phyloP scores from a whole-genome alignment of 176 grass and related monocot genomes.

The Saccharum officinarum region DNA sequence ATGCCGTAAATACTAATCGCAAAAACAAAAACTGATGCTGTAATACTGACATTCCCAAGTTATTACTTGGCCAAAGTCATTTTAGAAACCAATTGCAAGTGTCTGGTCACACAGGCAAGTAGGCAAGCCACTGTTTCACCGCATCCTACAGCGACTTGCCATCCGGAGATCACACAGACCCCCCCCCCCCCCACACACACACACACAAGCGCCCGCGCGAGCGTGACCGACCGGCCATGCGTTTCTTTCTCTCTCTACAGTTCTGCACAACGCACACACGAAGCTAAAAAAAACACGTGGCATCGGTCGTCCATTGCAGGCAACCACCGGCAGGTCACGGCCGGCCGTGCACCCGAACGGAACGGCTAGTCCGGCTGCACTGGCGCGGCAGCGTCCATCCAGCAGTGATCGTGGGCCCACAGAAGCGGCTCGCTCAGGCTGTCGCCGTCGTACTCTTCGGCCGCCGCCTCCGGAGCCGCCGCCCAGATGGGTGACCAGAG shows the following conservation, averaged over 20 bases:
- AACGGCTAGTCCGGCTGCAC: slow-evolving; percentile 26
- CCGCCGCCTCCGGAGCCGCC: neutral
- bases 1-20: neutral
- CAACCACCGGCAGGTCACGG: slow-evolving; percentile 8
- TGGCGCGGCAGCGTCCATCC: neutral
- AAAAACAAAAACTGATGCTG: neutral
- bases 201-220: too few relatives aligned
- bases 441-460: slow-evolving; percentile 39
- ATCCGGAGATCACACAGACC: slow-evolving; percentile 11
- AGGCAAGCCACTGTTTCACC: slow-evolving; percentile 8
- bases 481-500: slow-evolving; percentile 48
- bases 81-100: neutral
- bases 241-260: neutral
- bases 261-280: slow-evolving; percentile 3
- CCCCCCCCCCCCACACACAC: too few relatives aligned
- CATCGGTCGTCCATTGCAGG: neutral
- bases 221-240: neutral
- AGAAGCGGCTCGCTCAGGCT: slow-evolving; percentile 41
- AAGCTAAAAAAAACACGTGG: slow-evolving; percentile 29
- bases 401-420: slow-evolving; percentile 47
- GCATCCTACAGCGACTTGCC: slow-evolving; percentile 14
- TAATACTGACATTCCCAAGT: neutral
- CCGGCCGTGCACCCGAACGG: neutral
- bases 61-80: too few relatives aligned
- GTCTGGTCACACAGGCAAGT: neutral